Evolutionary conservation across 352 stramenopile species (phyloP).

Genomic region (Synura sp.): DNA sequence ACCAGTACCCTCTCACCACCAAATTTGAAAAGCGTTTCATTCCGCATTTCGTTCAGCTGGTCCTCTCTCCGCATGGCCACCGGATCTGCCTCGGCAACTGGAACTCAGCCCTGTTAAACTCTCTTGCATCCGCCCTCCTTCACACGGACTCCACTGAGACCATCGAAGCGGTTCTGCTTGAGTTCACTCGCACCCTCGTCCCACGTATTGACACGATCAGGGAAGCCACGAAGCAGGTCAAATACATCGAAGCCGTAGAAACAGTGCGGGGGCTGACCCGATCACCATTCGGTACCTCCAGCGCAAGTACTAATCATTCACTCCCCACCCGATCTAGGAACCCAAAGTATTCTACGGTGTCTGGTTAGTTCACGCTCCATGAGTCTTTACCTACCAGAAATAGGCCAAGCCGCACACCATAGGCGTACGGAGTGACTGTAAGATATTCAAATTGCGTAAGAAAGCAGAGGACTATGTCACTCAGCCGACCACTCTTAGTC

Average conservation of each 20-base stretch:
- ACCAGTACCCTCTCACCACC: too few relatives aligned
- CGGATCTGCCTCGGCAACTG: too few relatives aligned
- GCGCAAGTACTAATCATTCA: background rate
- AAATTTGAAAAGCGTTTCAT: too few relatives aligned
- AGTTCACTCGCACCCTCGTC: too few relatives aligned
- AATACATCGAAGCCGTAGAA: background rate
- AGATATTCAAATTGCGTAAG: background rate
- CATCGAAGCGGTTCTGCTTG: too few relatives aligned
- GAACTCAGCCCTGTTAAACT: too few relatives aligned
- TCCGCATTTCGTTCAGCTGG: too few relatives aligned
- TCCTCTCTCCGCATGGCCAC: too few relatives aligned
- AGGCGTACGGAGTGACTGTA: too few relatives aligned
- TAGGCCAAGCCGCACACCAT: too few relatives aligned
- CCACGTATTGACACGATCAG: too few relatives aligned
- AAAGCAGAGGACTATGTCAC: background rate
- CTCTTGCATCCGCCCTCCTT: background rate
- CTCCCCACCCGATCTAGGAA: background rate
- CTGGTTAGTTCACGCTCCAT: background rate
- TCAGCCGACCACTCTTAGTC: background rate
- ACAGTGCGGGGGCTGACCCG: background rate
- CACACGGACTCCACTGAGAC: background rate
- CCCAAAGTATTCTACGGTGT: too few relatives aligned
- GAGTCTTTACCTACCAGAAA: slow-evolving; percentile 1
- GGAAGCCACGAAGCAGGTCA: background rate
- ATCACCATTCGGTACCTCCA: background rate